Conservation (phyloP, 2,329 filamentous ascomycete genomes). For the Chlorencoelia australis region DNA sequence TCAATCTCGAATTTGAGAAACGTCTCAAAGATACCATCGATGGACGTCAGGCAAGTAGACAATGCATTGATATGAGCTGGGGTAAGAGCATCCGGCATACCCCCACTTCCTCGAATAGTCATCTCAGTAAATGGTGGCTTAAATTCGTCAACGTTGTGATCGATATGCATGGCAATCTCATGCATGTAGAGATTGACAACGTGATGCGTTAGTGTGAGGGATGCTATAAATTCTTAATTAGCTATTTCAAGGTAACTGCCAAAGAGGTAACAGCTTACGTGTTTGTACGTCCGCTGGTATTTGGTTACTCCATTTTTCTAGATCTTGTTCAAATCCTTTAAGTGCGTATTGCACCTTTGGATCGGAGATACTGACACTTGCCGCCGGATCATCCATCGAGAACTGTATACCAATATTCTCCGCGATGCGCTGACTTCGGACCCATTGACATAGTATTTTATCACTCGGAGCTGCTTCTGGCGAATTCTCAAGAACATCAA, state of each 20-base stretch:
- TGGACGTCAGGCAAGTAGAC: conserved; percentile 40
- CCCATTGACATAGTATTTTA: conserved; percentile 32
- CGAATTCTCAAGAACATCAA: conserved; percentile 33
- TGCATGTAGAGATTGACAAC: conserved; percentile 47
- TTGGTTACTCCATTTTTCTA: conserved; percentile 37
- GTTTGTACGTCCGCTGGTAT: conserved; percentile 30
- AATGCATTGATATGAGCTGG: conserved; percentile 40
- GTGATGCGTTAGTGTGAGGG: conserved; percentile 41
- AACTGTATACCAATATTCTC: conserved; percentile 47
- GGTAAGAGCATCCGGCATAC: conserved; percentile 17
- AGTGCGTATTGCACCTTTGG: conserved; percentile 43
- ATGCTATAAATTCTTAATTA: conserved; percentile 26
- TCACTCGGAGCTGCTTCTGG: conserved; percentile 33
- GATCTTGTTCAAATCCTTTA: conserved; percentile 43
- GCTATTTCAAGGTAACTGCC: not conserved
- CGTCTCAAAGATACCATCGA: conserved; percentile 42
- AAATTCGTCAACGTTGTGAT: conserved; percentile 45
- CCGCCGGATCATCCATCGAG: conserved; percentile 35
- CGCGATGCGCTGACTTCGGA: conserved; percentile 37
- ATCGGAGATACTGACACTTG: conserved; percentile 41
- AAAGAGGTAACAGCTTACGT: conserved; percentile 17
- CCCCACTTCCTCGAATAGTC: conserved; percentile 12
- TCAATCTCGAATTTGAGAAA: conserved; percentile 39
- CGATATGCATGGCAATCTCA: conserved; percentile 47
- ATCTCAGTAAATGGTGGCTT: conserved; percentile 27